Evolutionary conservation across 2,329 filamentous ascomycete genomes (phyloP), one percentile per base, ranked within the genome.

Genomic region (Xylariaceae sp.): DNA sequence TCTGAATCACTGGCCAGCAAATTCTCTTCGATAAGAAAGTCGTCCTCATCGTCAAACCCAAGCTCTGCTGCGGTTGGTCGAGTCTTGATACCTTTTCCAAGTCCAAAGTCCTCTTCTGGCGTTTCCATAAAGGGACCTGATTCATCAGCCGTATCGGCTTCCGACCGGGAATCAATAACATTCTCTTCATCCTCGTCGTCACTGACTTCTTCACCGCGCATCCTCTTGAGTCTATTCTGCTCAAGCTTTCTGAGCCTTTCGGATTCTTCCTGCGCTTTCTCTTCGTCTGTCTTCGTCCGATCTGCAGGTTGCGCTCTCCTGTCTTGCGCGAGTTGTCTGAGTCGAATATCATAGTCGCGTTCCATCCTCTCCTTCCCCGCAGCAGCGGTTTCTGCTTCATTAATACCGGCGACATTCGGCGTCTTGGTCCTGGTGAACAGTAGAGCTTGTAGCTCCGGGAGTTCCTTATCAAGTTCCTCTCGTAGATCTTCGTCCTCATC

Each of bases 401-500:
- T 65, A 37, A 23, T 52, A 37, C 44, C 64, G 46, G 62, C 66
- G 57, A 57, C 66, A 42, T 74, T 68, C 52, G 75, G 70, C 60
- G 76, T 75, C 23, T 62, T 64, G 65, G 70, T 67, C 70, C 75
- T 72, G 75, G 78, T 69, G 71, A 73, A 86, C 20, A 99, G 77
- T 41, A 96, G 82, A 50, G 82, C 80, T 61, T 92, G 88, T 14
- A 99, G 83, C 62, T 89, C 87, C 12, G 84, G 82, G 59, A 98
- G 81, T 41, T 91, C 90, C 71, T 93, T 88, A 72, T 99, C 92
- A 16, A 99, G 80, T 71, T 93, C 86, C 56, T 88, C 87, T 56
- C 92, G 84, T 51, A 97, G 74, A 63, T 96, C 93, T 48, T 96
- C 91, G 65, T 99, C 95, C 48, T 95, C 91, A 59, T 98, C 95